Conservation (phyloP, 2,329 filamentous ascomycete species). For the Diplodia seriata region DNA sequence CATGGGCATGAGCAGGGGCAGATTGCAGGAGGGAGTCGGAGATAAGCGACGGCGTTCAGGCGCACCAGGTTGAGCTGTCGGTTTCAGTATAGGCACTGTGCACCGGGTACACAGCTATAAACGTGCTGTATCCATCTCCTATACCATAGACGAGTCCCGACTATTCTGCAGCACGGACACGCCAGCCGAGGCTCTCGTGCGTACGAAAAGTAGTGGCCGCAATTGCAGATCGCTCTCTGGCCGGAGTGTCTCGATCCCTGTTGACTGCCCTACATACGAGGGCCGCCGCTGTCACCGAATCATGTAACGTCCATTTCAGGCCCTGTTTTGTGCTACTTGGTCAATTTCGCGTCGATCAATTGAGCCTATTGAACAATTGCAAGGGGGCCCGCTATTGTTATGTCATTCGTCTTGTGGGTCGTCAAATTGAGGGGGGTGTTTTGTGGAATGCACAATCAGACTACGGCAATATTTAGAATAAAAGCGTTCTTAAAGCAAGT, state of each 20-base stretch:
- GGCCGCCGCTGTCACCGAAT: not conserved
- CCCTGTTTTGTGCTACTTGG: no score
- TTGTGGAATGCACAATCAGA: no score
- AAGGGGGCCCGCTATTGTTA: no score
- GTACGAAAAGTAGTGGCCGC: not conserved
- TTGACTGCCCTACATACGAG: slow-evolving; percentile 2
- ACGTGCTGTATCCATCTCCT: not conserved
- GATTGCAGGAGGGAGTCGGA: slow-evolving; percentile 14
- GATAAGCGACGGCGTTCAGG: not conserved
- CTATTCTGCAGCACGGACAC: not conserved
- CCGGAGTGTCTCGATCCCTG: not conserved
- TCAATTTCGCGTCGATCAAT: no score
- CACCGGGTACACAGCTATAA: not conserved
- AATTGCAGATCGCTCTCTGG: not conserved
- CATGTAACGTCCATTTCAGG: not conserved
- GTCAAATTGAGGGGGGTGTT: no score
- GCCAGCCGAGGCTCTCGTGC: not conserved
- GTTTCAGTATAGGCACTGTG: slow-evolving; percentile 18
- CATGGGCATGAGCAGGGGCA: slow-evolving; percentile 5
- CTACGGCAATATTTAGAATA: no score
- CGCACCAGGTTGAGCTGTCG: not conserved
- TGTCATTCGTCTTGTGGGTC: no score
- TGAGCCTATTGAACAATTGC: no score
- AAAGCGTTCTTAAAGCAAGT: no score
- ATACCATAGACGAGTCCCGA: slow-evolving; percentile 1